Evolutionary conservation across 148 eudicot genomes (phyloP).

Genomic region (Chenopodium suecicum): DNA sequence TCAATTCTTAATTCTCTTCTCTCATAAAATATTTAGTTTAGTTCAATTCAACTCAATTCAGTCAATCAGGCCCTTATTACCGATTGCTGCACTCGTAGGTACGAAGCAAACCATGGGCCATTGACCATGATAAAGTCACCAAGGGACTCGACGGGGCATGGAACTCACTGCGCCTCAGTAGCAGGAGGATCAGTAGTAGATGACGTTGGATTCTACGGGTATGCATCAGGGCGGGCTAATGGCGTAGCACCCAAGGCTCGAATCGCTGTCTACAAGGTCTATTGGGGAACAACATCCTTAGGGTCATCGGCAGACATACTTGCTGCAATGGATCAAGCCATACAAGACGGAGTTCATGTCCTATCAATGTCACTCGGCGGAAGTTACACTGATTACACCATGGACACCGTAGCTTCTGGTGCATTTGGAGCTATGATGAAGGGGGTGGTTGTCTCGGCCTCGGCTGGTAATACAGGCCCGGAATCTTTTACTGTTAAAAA

Average conservation of each 20-base stretch:
- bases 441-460: conserved; percentile 46
- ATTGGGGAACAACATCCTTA: conserved; percentile 29
- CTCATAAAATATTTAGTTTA: too few relatives aligned
- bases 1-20: too few relatives aligned
- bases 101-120: conserved; percentile 26
- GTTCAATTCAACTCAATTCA: too few relatives aligned
- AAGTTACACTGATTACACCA: conserved; percentile 35
- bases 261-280: conserved; percentile 65
- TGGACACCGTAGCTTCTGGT: conserved; percentile 49
- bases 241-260: conserved; percentile 73
- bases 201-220: conserved; percentile 44
- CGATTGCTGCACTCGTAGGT: conserved; percentile 6
- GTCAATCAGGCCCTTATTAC: too few relatives aligned
- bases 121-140: conserved; percentile 47
- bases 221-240: conserved; percentile 60
- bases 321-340: conserved; percentile 52
- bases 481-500: conserved; percentile 55
- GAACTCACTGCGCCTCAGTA: conserved; percentile 67
- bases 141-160: conserved; percentile 69
- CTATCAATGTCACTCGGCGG: conserved; percentile 38
- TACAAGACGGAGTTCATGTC: conserved; percentile 49
- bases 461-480: conserved; percentile 77
- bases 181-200: conserved; percentile 58
- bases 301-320: conserved; percentile 40
- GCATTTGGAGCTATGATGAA: conserved; percentile 45